Evolutionary conservation across 345 rosid genomes (phyloP).

Genomic region (Ricinus communis): DNA sequence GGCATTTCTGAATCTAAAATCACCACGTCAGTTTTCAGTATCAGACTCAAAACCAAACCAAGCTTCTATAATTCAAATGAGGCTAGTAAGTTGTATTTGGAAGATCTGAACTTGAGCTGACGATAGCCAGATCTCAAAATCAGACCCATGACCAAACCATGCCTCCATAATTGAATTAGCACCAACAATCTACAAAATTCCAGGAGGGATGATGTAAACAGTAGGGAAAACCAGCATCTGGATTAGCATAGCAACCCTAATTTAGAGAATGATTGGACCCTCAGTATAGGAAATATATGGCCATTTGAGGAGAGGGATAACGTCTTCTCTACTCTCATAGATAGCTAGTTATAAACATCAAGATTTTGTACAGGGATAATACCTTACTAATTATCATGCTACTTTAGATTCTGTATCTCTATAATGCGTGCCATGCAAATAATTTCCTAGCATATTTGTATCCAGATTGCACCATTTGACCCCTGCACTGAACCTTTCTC

Average conservation of each 20-base stretch:
- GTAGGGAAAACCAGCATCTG: no score
- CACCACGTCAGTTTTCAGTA: not conserved
- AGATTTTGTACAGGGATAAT: not conserved
- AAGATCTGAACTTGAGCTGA: not conserved
- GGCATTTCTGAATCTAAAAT: not conserved
- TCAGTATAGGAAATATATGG: not conserved
- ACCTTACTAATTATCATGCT: not conserved
- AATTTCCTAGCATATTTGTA: not conserved
- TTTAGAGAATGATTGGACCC: no score
- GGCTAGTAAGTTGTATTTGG: not conserved
- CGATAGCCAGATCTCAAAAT: not conserved
- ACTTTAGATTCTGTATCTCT: not conserved
- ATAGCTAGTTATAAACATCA: not conserved
- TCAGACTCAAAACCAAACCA: not conserved
- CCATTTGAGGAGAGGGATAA: not conserved
- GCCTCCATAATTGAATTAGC: not conserved
- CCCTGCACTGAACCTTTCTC: no score
- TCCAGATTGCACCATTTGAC: not conserved
- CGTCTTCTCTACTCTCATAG: not conserved
- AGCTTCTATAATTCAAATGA: not conserved
- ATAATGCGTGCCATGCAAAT: not conserved
- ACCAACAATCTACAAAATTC: not conserved
- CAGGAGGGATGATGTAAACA: not conserved
- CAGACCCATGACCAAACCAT: not conserved
- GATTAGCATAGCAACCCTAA: no score